Evolutionary conservation across 352 stramenopile species (phyloP), one percentile per base, ranked within the genome.

Genomic region (Pilasporangium apinafurcum): DNA sequence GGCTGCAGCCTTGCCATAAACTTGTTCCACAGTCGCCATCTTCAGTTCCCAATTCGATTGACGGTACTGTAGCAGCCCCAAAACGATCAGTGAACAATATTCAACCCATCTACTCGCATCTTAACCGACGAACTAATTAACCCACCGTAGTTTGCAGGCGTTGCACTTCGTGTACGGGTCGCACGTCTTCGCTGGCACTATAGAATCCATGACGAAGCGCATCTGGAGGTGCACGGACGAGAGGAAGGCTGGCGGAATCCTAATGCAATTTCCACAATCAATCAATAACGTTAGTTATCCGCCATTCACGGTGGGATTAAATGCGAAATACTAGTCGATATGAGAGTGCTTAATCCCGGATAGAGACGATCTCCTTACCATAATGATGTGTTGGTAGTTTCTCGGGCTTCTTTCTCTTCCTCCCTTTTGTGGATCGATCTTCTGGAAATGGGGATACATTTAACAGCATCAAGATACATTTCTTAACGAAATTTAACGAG

Each of bases 1-100:
- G 47, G 82, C 73, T 17, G 82, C 82, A n/a, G 69, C 82, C 62
- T 91, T 93, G 53, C 82, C 82, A 60, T 93, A 93, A 31, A 93
- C 68, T 58, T 93, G 82, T 65, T 93, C 82, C 7, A 93, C 82
- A 43, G 78, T 90, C 41, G 75, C 65, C 82, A 93, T 93, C 65
- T 93, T 93, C 37, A 86, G 58, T 59, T 93, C 79, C 74, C 78
- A 93, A 57, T 88, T 80, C 39, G 66, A 78, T 38, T 67, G 61
- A 30, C 73, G 82, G 56, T 88, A 62, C 74, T 91, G 46, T 30
- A 37, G 20, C 18, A 8, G 3, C 24, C 18, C 47, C 2, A 37
- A 7, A 9, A 7, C 24, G 2, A 45, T 36, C 20, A 41, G 14
- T 7, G 9, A 30, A 14, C 42, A 30, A 37, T 21, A 39, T 40